These are phyloP conservation scores for Fusarium liriodendri DNA, from an alignment of 2,329 filamentous ascomycete genomes.

Conservation along the genomic window DNA sequence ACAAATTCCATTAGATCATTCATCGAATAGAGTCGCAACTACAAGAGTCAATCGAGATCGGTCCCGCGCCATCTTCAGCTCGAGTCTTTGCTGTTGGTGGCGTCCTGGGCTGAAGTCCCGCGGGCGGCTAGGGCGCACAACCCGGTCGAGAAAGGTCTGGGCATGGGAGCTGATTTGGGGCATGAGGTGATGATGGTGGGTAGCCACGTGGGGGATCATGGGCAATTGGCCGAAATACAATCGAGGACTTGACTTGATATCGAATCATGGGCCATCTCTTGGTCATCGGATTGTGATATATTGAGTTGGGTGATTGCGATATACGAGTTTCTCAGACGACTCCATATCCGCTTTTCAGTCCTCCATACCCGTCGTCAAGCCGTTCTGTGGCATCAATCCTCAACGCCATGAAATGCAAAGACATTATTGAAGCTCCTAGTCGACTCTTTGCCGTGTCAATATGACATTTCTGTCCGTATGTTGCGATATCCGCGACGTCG, in stretches of 20 bases:
- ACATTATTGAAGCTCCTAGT: neutral
- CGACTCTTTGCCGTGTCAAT: neutral
- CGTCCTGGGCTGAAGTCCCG: conserved; percentile 10
- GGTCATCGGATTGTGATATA: conserved; percentile 26
- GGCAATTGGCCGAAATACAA: conserved; percentile 17
- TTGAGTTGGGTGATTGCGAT: neutral
- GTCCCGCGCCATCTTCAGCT: neutral
- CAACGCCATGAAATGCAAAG: neutral
- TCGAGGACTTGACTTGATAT: neutral
- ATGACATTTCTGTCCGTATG: neutral
- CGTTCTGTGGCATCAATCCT: neutral
- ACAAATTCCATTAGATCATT: neutral
- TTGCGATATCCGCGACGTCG: neutral
- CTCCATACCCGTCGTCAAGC: neutral
- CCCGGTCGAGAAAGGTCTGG: conserved; percentile 12
- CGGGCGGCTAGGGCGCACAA: conserved; percentile 10
- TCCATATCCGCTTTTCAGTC: neutral
- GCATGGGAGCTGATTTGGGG: conserved; percentile 1
- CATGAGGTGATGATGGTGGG: conserved; percentile 28
- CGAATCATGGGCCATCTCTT: conserved; percentile 42
- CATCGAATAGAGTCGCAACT: neutral
- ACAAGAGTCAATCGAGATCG: neutral
- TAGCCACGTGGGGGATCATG: conserved; percentile 31
- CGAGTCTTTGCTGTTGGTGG: conserved; percentile 7
- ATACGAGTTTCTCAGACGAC: neutral